phyloP scores from a whole-genome alignment of 2,329 filamentous ascomycete genomes.

The Trichoderma hamatum region DNA sequence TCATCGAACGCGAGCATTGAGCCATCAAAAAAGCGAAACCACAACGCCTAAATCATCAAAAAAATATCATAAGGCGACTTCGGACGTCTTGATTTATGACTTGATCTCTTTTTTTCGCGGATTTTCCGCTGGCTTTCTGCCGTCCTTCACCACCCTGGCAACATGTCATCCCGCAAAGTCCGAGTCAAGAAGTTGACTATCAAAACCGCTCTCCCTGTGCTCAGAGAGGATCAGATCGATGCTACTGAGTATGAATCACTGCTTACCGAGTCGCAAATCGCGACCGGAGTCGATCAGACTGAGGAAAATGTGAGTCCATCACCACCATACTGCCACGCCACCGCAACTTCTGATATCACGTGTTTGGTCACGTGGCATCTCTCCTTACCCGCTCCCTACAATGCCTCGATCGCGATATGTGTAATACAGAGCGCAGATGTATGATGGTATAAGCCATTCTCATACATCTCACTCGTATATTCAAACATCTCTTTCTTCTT shows the following conservation, averaged over 20 bases:
- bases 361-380: conserved; percentile 48
- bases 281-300: conserved; percentile 93
- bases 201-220: conserved; percentile 83
- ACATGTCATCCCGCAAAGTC: conserved; percentile 69
- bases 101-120: conserved; percentile 66
- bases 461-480: conserved; percentile 6
- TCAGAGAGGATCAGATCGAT: conserved; percentile 90
- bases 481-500: not conserved
- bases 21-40: conserved; percentile 58
- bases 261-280: conserved; percentile 81
- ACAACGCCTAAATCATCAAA: conserved; percentile 57
- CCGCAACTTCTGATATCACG: conserved; percentile 50
- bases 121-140: conserved; percentile 56
- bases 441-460: not conserved
- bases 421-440: not conserved
- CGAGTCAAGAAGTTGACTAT: conserved; percentile 89
- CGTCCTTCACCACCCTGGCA: conserved; percentile 45
- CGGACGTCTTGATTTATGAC: conserved; percentile 62
- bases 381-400: conserved; percentile 35
- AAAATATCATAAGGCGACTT: conserved; percentile 52
- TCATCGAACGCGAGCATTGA: conserved; percentile 52
- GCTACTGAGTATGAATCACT: conserved; percentile 82
- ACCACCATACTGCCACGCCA: conserved; percentile 32
- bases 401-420: conserved; percentile 7
- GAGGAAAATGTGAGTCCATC: conserved; percentile 87